Base-by-base conservation (phyloP, 148 eudicot species). In the Chenopodium formosanum region DNA sequence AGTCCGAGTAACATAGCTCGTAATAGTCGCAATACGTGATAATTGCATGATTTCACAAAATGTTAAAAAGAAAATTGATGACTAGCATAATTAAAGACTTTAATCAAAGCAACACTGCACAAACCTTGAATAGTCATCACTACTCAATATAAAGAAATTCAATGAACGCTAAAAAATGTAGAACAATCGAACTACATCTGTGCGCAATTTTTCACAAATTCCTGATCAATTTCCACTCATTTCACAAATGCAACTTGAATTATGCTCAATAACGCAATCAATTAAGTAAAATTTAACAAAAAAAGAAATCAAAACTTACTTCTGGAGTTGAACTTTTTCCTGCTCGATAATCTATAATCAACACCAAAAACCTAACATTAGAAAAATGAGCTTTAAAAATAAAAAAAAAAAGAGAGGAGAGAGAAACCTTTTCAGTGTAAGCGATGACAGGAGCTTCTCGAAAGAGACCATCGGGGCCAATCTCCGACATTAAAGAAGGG, bases 391-490 rank as follows among this genome's bases (percentile, higher is more conserved):
- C 74, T 62, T 32, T 20, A 10, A 19, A 56, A 4, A 71, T 6
- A 78, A 2, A 69, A 1, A 44, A 9, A 25, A 64, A 56, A 64
- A 84, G 40, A 27, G 50, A 53, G 71, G 37, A 67, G 60, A 76
- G 66, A 56, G 66, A 65, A 67, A 93, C 98, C 93, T 90, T 90
- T 82, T 92, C 98, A 78, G 98, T 95, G 90, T 95, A 92, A 77
- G 98, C 93, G 67, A 95, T 92, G 85, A 91, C 86, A 3, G 97
- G 92, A 74, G 93, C 87, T 84, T 95, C 98, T 22, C 92, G 86
- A 27, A 85, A 70, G 70, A 95, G 89, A 68, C 97, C 97, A 70
- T 95, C 97, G 46, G 98, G 90, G 50, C 94, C 97, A 81, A 95
- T 92, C 88, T 92, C 97, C 27, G 93, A 82, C 23, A 78, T 68